phyloP scores from a whole-genome alignment of 495 filamentous ascomycete genomes.

The Tuber melanosporum region DNA sequence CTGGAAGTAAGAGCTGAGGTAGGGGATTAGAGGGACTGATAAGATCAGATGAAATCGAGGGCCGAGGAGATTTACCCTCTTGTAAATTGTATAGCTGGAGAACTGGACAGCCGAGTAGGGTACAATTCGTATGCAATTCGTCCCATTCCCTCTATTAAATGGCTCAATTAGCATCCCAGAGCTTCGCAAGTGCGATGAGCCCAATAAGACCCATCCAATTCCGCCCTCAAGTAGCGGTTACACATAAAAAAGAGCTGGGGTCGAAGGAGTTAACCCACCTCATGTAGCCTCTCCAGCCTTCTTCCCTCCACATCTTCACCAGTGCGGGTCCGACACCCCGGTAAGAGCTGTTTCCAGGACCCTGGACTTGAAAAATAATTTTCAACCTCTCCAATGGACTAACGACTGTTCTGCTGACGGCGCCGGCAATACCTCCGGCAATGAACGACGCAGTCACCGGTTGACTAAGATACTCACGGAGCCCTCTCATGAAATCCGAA shows the following conservation, averaged over 20 bases:
- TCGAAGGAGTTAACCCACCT: conserved; percentile 37
- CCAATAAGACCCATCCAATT: not conserved
- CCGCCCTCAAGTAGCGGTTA: not conserved
- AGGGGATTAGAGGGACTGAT: conserved; percentile 12
- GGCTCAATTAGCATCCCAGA: conserved; percentile 21
- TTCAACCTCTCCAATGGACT: conserved; percentile 92
- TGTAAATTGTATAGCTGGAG: conserved; percentile 95
- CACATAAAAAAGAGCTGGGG: not conserved
- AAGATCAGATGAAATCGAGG: conserved; percentile 3
- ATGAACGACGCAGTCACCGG: conserved; percentile 86
- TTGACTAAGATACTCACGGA: conserved; percentile 56
- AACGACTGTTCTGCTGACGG: conserved; percentile 94
- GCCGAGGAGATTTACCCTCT: conserved; percentile 59
- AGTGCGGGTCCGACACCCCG: conserved; percentile 85
- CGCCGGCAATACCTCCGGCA: conserved; percentile 91
- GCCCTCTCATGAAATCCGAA: conserved; percentile 33
- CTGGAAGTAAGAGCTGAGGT: conserved; percentile 21
- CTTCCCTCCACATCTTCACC: conserved; percentile 89
- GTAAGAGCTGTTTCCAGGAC: conserved; percentile 81
- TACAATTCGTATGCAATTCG: conserved; percentile 95
- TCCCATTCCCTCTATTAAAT: conserved; percentile 69
- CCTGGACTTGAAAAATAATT: conserved; percentile 95
- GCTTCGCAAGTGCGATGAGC: not conserved
- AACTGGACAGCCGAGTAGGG: conserved; percentile 98
- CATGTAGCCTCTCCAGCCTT: conserved; percentile 95